A percentile compares a stretch with the other conserved stretches of the same genome.
These are phyloP conservation scores for Magnolia officinalis DNA, from an alignment of 164 flowering plant genomes.

Conservation along the genomic window DNA sequence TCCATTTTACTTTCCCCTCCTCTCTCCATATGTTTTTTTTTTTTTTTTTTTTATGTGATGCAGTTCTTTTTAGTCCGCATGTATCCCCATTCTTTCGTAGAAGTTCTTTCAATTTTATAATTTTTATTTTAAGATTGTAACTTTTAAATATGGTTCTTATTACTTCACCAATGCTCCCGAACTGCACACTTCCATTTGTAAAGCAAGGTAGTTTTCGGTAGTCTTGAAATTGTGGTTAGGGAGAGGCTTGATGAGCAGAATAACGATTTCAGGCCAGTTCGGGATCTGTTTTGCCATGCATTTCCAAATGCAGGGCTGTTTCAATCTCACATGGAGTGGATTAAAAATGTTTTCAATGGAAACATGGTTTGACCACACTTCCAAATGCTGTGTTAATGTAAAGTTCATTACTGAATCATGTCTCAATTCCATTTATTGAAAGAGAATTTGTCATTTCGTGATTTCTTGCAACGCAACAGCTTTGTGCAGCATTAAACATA, in stretches of 20 bases:
- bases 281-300: neutral
- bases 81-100: neutral
- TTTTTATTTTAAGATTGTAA: too few relatives aligned
- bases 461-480: slow-evolving; percentile 42
- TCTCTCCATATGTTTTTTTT: too few relatives aligned
- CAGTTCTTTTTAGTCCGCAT: too few relatives aligned
- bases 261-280: neutral
- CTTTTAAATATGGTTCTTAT: too few relatives aligned
- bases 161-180: too few relatives aligned
- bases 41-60: too few relatives aligned
- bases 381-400: neutral
- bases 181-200: too few relatives aligned
- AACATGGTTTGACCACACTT: neutral
- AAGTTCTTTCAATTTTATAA: neutral
- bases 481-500: slow-evolving; percentile 84
- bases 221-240: neutral
- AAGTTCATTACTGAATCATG: neutral
- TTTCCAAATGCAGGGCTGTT: neutral
- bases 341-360: neutral
- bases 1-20: too few relatives aligned
- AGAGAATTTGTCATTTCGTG: neutral
- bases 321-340: neutral
- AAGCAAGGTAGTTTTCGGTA: too few relatives aligned
- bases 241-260: neutral
- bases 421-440: slow-evolving; percentile 4